These are phyloP conservation scores for Fusarium drepaniforme DNA, from an alignment of 2,329 filamentous ascomycete species.

Conservation along the genomic window DNA sequence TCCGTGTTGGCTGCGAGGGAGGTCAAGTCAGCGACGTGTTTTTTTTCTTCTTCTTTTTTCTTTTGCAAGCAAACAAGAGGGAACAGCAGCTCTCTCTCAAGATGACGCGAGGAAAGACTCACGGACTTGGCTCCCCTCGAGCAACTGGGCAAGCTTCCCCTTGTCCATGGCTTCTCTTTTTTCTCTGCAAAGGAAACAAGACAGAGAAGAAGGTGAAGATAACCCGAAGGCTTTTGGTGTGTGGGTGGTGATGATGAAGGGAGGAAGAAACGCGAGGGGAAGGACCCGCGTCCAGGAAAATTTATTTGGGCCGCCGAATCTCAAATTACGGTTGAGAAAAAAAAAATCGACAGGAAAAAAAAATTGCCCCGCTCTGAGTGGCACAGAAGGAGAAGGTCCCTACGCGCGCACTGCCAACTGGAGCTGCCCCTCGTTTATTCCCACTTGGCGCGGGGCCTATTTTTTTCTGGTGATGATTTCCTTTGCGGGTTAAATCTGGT, in stretches of 20 bases:
- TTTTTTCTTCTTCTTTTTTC: neutral
- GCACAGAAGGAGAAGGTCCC: conserved; percentile 2
- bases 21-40: conserved; percentile 24
- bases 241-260: conserved; percentile 33
- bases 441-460: conserved; percentile 37
- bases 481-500: conserved; percentile 20
- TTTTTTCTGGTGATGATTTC: conserved; percentile 29
- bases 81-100: conserved; percentile 7
- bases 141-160: conserved; percentile 85
- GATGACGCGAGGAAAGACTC: conserved; percentile 55
- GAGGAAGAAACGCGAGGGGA: conserved; percentile 27
- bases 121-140: conserved; percentile 91
- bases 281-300: conserved; percentile 37
- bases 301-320: conserved; percentile 27
- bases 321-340: conserved; percentile 19
- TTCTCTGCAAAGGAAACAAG: conserved; percentile 31
- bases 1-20: conserved; percentile 80
- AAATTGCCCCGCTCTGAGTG: conserved; percentile 37
- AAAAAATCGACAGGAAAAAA: conserved; percentile 34
- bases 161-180: conserved; percentile 54
- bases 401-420: neutral
- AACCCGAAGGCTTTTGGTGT: conserved; percentile 27
- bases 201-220: conserved; percentile 37
- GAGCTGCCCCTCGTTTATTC: conserved; percentile 37
- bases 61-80: neutral